Percentiles rank a stretch among this genome's conserved stretches.
phyloP scores from a whole-genome alignment of 805 yeast species.

The Candida multigemmis region DNA sequence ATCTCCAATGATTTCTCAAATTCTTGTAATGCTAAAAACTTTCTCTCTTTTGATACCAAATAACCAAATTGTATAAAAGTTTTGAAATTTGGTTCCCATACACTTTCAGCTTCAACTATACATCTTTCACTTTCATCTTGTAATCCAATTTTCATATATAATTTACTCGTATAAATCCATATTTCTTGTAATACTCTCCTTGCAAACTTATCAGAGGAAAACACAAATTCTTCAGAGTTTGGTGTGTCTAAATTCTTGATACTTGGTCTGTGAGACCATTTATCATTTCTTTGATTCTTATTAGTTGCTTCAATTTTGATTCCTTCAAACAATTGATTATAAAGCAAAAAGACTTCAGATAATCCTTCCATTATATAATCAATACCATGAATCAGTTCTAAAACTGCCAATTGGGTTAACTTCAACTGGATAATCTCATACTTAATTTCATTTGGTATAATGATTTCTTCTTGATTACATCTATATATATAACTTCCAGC shows the following conservation, averaged over 20 bases:
- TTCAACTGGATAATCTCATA: slow-evolving; percentile 59
- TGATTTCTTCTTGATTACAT: slow-evolving; percentile 14
- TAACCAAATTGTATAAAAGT: slow-evolving; percentile 44
- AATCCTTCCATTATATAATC: slow-evolving; percentile 51
- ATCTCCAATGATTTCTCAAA: slow-evolving; percentile 54
- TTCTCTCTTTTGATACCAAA: slow-evolving; percentile 32
- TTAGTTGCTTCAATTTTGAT: slow-evolving; percentile 8
- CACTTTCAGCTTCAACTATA: slow-evolving; percentile 58
- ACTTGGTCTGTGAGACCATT: slow-evolving; percentile 35
- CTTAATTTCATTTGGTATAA: slow-evolving; percentile 20
- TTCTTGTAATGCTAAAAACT: slow-evolving; percentile 47
- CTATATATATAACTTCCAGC: slow-evolving; percentile 24
- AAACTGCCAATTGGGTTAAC: slow-evolving; percentile 64
- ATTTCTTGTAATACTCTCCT: slow-evolving; percentile 42
- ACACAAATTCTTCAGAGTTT: slow-evolving; percentile 2
- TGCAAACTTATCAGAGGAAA: slow-evolving; percentile 9
- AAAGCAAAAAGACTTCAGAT: slow-evolving; percentile 58
- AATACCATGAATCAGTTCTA: slow-evolving; percentile 52
- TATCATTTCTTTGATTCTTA: slow-evolving; percentile 2
- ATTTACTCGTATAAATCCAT: slow-evolving; percentile 68
- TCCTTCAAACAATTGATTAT: slow-evolving; percentile 42
- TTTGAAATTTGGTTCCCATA: slow-evolving; percentile 34
- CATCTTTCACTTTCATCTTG: slow-evolving; percentile 60
- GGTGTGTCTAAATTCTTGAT: slow-evolving; percentile 7
- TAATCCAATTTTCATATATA: slow-evolving; percentile 50